These are phyloP conservation scores for Coriolopsis trogii DNA, from an alignment of 1,284 basidiomycete genomes.

Conservation along the genomic window DNA sequence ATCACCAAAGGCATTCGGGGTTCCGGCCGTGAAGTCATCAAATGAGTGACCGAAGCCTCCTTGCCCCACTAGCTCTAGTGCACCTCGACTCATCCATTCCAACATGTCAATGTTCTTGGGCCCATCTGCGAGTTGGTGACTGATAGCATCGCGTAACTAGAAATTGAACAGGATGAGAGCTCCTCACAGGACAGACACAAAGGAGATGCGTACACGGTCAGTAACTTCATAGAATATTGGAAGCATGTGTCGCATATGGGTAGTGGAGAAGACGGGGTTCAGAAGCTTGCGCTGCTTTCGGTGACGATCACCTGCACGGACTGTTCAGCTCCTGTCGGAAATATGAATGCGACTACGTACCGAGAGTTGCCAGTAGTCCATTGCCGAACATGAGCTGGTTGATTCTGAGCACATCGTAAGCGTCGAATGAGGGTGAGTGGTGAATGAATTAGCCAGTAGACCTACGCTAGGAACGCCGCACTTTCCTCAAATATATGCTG, in stretches of 20 bases:
- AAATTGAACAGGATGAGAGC: background rate
- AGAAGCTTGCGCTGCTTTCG: slow-evolving; percentile 23
- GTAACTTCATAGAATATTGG: slow-evolving; percentile 16
- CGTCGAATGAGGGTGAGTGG: no score
- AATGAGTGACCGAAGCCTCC: slow-evolving; percentile 24
- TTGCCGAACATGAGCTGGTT: slow-evolving; percentile 5
- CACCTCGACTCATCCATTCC: slow-evolving; percentile 20
- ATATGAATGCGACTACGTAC: background rate
- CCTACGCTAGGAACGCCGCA: slow-evolving; percentile 4
- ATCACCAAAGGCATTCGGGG: slow-evolving; percentile 24
- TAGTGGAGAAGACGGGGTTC: slow-evolving; percentile 23
- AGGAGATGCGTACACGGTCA: slow-evolving; percentile 10
- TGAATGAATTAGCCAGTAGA: background rate
- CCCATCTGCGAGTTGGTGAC: slow-evolving; percentile 3
- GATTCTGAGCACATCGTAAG: background rate
- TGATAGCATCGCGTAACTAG: slow-evolving; percentile 18
- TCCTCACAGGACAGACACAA: no score
- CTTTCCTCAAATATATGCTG: slow-evolving; percentile 32
- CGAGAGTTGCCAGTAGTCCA: slow-evolving; percentile 12
- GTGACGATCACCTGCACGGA: slow-evolving; percentile 24
- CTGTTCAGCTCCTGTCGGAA: background rate
- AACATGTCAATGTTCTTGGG: slow-evolving; percentile 17
- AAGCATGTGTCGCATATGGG: slow-evolving; percentile 20
- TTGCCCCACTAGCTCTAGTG: slow-evolving; percentile 23
- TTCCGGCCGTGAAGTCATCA: slow-evolving; percentile 19